Percentiles rank a stretch among this genome's conserved stretches.
Conservation (phyloP, 73 alveolate genomes). For the Paramecium caudatum region DNA sequence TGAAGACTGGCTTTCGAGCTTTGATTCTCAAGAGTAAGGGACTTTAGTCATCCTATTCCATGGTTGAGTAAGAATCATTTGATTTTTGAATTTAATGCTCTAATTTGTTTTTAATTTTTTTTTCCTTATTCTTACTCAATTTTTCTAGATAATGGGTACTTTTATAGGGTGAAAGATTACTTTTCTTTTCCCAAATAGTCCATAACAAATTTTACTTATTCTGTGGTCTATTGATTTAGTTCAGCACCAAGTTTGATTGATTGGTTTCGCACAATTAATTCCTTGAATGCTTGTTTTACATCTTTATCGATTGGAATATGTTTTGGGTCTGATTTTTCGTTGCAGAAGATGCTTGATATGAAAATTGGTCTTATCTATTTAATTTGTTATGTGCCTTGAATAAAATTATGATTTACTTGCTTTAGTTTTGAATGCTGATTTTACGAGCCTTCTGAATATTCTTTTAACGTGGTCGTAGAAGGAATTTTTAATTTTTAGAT, state of each 20-base stretch:
- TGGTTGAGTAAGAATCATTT: too few species aligned
- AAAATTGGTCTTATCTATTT: not conserved
- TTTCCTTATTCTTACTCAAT: too few species aligned
- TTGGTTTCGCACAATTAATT: not conserved
- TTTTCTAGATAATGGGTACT: too few species aligned
- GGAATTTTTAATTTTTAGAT: not conserved
- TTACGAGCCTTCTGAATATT: not conserved
- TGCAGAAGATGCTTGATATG: not conserved
- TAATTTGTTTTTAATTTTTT: too few species aligned
- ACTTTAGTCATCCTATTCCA: too few species aligned
- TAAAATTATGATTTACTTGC: not conserved
- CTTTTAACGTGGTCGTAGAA: slow-evolving; percentile 20
- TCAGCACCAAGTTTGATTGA: not conserved
- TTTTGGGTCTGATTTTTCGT: not conserved
- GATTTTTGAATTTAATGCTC: too few species aligned
- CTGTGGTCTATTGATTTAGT: not conserved
- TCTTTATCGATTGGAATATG: not conserved
- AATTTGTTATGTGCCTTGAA: not conserved
- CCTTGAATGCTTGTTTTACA: not conserved
- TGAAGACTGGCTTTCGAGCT: too few species aligned
- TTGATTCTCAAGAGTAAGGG: too few species aligned
- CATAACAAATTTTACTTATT: not conserved
- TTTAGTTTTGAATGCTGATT: not conserved
- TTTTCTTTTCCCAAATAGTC: not conserved
- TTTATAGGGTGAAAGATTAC: too few species aligned